Percentiles rank a stretch among this genome's conserved stretches.
Evolutionary conservation across 352 stramenopile species (phyloP).

Genomic region (Phytophthora podocarpi): DNA sequence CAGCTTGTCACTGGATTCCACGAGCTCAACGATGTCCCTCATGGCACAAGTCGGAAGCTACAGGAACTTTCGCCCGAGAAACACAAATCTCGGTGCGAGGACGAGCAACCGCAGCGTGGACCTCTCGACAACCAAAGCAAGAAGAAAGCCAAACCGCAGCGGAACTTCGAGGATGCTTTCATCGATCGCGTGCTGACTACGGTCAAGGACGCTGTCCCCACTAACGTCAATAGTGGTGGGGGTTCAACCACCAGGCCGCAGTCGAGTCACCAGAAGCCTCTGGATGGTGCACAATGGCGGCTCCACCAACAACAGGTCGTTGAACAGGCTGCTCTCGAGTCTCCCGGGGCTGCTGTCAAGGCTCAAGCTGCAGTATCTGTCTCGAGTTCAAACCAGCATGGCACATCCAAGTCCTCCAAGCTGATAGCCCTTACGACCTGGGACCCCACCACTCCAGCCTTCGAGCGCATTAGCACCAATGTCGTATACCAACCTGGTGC

Average conservation of each 20-base stretch:
- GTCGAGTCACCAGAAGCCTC: constrained; percentile 30
- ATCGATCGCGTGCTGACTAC: constrained; percentile 85
- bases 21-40: constrained; percentile 80
- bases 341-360: constrained; percentile 4
- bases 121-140: constrained; percentile 18
- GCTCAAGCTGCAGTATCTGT: neutral
- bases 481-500: constrained; percentile 83
- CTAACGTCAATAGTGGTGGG: neutral
- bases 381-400: constrained; percentile 15
- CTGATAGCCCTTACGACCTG: constrained; percentile 46
- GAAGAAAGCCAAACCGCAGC: constrained; percentile 20
- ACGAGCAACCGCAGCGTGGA: constrained; percentile 22
- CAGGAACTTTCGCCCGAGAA: constrained; percentile 6
- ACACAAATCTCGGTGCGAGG: constrained; percentile 20
- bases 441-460: constrained; percentile 82
- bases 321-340: constrained; percentile 14
- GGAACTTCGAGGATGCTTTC: constrained; percentile 88
- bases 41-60: constrained; percentile 36
- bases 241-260: neutral
- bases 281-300: constrained; percentile 46
- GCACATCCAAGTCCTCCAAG: constrained; percentile 29
- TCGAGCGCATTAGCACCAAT: constrained; percentile 89
- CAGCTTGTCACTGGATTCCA: constrained; percentile 95
- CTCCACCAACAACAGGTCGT: constrained; percentile 44
- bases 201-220: constrained; percentile 47